These are phyloP conservation scores for Catenaria anguillulae DNA, from an alignment of 371 early-diverging fungal species.

Conservation along the genomic window DNA sequence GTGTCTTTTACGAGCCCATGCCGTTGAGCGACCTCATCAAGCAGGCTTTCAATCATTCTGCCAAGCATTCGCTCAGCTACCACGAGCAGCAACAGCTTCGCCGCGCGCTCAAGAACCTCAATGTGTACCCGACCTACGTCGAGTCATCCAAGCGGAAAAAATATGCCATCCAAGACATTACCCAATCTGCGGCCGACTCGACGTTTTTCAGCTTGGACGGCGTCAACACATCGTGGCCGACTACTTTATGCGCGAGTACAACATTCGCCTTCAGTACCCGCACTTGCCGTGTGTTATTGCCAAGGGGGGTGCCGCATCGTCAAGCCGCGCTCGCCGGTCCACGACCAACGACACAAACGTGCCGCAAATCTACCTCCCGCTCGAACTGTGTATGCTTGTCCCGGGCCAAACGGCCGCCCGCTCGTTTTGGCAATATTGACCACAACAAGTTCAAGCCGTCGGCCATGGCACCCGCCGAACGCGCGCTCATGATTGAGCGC, in stretches of 20 bases:
- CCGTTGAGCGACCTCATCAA: not conserved
- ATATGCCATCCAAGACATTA: no score
- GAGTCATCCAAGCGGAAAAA: no score
- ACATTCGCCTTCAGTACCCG: constrained; percentile 47
- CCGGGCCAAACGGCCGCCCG: constrained; percentile 45
- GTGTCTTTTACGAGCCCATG: constrained; percentile 30
- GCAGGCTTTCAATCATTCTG: not conserved
- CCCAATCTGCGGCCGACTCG: constrained; percentile 37
- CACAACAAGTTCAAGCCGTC: not conserved
- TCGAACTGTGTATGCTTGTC: constrained; percentile 72
- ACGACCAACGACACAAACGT: constrained; percentile 7
- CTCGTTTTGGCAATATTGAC: not conserved
- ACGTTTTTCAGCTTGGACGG: constrained; percentile 40
- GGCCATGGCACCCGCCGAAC: not conserved
- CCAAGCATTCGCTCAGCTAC: no score
- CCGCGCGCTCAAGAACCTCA: no score
- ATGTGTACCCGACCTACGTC: no score
- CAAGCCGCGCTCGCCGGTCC: no score
- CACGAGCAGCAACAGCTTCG: no score
- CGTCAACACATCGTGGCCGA: constrained; percentile 45
- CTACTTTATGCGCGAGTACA: constrained; percentile 57
- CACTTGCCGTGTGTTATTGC: constrained; percentile 63
- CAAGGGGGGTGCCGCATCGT: constrained; percentile 29
- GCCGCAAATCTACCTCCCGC: constrained; percentile 44
- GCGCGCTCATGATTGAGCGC: not conserved